Percentiles rank a stretch among this genome's conserved stretches.
Evolutionary conservation across 768 basidiomycete genomes (phyloP).

Genomic region (Xanthoconium stramineum): DNA sequence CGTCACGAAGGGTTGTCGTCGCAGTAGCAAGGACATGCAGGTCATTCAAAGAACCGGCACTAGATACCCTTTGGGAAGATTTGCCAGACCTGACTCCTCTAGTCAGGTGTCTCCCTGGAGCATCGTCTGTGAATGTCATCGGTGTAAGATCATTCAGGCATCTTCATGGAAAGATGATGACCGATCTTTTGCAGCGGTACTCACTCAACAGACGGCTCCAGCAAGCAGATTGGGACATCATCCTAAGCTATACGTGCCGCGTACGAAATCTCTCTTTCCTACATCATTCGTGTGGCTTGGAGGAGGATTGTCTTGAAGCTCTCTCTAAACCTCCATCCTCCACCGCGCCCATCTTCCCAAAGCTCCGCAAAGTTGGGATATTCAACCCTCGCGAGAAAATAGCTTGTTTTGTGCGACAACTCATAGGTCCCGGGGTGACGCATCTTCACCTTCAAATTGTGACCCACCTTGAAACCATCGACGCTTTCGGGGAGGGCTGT

Average conservation of each 20-base stretch:
- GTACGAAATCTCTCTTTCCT: background rate
- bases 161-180: background rate
- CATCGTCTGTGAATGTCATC: background rate
- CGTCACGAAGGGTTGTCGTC: too few species aligned
- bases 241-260: background rate
- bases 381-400: fast-evolving
- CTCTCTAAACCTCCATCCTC: background rate
- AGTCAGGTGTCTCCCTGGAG: background rate
- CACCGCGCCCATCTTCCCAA: background rate
- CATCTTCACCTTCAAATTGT: too few species aligned
- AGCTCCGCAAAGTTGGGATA: background rate
- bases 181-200: background rate
- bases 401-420: background rate
- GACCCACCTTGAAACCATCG: too few species aligned
- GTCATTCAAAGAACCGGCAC: too few species aligned
- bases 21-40: too few species aligned
- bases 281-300: too few species aligned
- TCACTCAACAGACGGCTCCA: background rate
- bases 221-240: background rate
- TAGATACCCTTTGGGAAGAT: too few species aligned
- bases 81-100: background rate
- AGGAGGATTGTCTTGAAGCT: background rate
- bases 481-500: too few species aligned
- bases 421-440: too few species aligned
- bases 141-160: background rate